Evolutionary conservation across 139 green algal genomes (phyloP), one percentile per base, ranked within the genome.

Genomic region (Picochlorum sp.): DNA sequence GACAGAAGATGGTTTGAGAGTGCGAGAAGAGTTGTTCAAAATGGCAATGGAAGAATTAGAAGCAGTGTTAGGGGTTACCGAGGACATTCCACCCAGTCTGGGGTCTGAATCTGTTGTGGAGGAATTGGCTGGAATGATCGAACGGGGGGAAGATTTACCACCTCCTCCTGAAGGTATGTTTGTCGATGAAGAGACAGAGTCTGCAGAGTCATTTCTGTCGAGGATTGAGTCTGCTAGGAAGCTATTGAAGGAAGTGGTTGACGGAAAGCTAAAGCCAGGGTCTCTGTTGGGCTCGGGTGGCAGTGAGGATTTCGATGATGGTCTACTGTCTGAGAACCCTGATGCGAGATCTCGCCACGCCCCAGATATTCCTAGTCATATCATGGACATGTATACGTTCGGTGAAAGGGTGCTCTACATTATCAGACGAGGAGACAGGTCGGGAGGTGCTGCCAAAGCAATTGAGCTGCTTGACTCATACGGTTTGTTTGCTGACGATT

Each of bases 81-180:
- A 41, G 34, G 34, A 41, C 34, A 41, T 41, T 41, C 34, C 34
- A 41, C 34, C 34, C 34, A 41, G 34, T 26, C 47, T 21, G n/a
- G 47, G n/a, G 6, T 54, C 47, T 54, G 47, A 54, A 9, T 9
- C 15, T 54, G 47, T 26, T 54, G 47, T 54, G 18, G 47, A 54
- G 13, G 68, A 56, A 5, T 26, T 74, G 7, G 58, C 60, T 16
- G 52, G 58, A 18, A 46, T 69, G 10, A 49, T 74, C 6, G 68
- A 74, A 38, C 51, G 65, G 21, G 68, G 68, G 1, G 6, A 38
- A 9, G 49, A 14, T 15, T 37, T 32, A 18, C 21, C 32, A 21
- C 54, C 45, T 46, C n/a, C 46, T 9, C 50, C 16, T 46, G 28
- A 21, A 13, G 45, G 47, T 26, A 18, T 49, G 11, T 63, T 45